These are phyloP conservation scores for Centrapalus pauciflorus DNA, from an alignment of 129 eudicot genomes.

Conservation along the genomic window DNA sequence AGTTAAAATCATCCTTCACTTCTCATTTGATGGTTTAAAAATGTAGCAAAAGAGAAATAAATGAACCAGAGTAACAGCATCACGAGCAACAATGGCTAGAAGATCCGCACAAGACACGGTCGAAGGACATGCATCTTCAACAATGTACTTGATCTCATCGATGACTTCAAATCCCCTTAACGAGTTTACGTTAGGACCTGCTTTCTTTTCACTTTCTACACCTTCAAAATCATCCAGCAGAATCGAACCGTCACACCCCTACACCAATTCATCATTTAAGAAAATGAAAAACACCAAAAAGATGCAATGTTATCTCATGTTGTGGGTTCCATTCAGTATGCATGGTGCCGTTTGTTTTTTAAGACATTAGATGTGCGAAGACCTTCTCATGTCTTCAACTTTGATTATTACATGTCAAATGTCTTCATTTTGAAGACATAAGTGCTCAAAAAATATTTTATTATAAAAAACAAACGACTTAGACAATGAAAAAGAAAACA, in stretches of 20 bases:
- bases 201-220: conserved; percentile 50
- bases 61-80: conserved; percentile 44
- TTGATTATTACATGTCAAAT: too few species aligned
- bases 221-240: conserved; percentile 42
- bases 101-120: conserved; percentile 67
- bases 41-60: not conserved
- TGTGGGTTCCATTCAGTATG: not conserved
- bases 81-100: conserved; percentile 67
- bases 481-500: not conserved
- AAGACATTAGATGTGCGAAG: too few species aligned
- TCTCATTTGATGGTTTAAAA: not conserved
- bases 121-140: conserved; percentile 60
- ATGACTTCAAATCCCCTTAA: conserved; percentile 58
- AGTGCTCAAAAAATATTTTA: too few species aligned
- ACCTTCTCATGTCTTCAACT: too few species aligned
- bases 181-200: conserved; percentile 43
- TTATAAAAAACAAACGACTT: too few species aligned
- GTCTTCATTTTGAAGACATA: too few species aligned
- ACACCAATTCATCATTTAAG: not conserved
- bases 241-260: conserved; percentile 66
- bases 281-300: too few species aligned
- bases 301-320: not conserved
- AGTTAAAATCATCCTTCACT: too few species aligned
- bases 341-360: too few species aligned
- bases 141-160: conserved; percentile 43